Evolutionary conservation across 108 stramenopile species (phyloP), one percentile per base, ranked within the genome.

Genomic region (Asterionellopsis glacialis): DNA sequence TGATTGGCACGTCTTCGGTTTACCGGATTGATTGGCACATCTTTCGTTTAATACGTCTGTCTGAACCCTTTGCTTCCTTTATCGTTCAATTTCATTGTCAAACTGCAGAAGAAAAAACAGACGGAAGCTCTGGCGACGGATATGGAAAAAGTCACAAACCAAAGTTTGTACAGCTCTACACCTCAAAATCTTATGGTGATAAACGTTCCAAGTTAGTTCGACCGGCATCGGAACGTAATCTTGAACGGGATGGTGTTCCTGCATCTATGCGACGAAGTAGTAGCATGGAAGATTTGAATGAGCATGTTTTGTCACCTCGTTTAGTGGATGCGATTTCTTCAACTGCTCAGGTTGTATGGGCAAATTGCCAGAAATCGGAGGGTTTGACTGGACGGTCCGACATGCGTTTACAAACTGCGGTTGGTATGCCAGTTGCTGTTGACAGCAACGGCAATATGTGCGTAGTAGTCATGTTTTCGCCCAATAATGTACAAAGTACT

Each of bases 331-430:
- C 94, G 9, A 95, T 98, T 39, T 81, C 92, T 14, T 82, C 79
- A 44, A 93, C 92, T 22, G 84, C 94, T 13, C 93, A 96, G 62
- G 89, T 96, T 5, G 94, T 98, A 9, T 98, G 97, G 97, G 95
- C 97, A 1, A 95, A 92, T 69, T 94, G 91, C 40, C 75, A 80
- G 53, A 77, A 87, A 47, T 38, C 72, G 40, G 92, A 88, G 57
- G 96, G 96, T 16, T 77, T 98, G 7, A 74, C 90, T 24, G 95
- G 97, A 38, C 75, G 95, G 12, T 94, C 95, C 26, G 95, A 96
- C 61, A 80, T 98, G 54, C 83, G 84, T 44, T 79, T 98, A n/a
- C 94, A 95, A 49, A 96, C 97, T 21, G 97, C 97, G 25, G 95
- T 98, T 11, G 96, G 97, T 19, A 90, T 96, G 80, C 97, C 97